Base-by-base conservation (phyloP, 163 green algal species). In the Volvox carteri region DNA sequence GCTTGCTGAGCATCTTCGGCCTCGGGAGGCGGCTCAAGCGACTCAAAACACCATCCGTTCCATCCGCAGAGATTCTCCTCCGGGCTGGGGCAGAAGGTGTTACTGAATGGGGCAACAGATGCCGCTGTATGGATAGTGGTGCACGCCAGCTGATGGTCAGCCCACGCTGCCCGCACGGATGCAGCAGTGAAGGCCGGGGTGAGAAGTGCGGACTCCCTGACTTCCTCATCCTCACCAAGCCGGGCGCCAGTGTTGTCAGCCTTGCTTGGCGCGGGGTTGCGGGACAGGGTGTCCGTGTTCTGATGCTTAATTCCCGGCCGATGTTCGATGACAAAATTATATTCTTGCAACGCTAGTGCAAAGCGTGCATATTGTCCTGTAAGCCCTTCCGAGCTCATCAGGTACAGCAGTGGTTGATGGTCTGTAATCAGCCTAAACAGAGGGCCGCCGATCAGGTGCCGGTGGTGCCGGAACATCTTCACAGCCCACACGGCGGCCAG, bases 341-440 rank as follows among this genome's bases (percentile, higher is more conserved):
- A 92, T 23, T 94, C 88, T 52, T 88, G 70, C n/a, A 94, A 25
- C 21, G 73, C 78, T 35, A 94, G 46, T 9, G 86, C 76, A 65
- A 90, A 94, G 1, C 91, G 78, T 28, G 83, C 86, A 72, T 92
- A 78, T 37, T 92, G 88, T 2, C 89, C 86, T 12, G 68, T 88
- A 1, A 92, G 60, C 11, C 81, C 35, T 25, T 87, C 48, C 30
- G 81, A 85, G 35, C 52, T 91, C 76, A 94, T 86, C 23, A 94
- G 77, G 50, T 90, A 92, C 16, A 76, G n/a, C 18, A 94, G 85
- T 12, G 90, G 90, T 37, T 92, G 48, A 52, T 92, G 89, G 50
- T 93, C 90, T 14, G 89, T 94, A 18, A 93, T 25, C 5, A 93
- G 18, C 1, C 60, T 90, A 37, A 94, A 92, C 0, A 48, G 33